Evolutionary conservation across 2,329 filamentous ascomycete species (phyloP).

Genomic region (Hypoxylon sp.): DNA sequence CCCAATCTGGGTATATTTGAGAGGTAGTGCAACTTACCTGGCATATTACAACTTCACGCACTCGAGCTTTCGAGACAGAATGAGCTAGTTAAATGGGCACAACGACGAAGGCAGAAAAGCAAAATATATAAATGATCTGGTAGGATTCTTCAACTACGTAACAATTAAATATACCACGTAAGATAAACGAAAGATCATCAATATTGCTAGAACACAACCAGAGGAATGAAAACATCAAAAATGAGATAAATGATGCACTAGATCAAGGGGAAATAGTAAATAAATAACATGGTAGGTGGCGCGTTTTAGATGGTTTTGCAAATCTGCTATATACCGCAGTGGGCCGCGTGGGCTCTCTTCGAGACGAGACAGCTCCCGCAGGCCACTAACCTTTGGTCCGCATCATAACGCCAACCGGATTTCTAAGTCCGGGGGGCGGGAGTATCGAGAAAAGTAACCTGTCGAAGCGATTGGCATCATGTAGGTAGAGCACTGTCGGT

Average conservation of each 20-base stretch:
- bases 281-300: constrained; percentile 26
- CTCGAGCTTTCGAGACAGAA: neutral
- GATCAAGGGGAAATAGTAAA: constrained; percentile 10
- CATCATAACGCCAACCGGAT: constrained; percentile 15
- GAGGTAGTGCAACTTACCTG: constrained; percentile 32
- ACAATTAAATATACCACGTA: constrained; percentile 1
- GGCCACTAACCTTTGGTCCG: constrained; percentile 23
- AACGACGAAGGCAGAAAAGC: constrained; percentile 3
- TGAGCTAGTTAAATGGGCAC: constrained; percentile 7
- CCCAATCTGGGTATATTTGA: neutral
- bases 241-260: neutral
- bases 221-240: neutral
- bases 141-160: neutral
- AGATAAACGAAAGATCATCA: neutral
- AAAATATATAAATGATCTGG: constrained; percentile 3
- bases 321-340: constrained; percentile 17
- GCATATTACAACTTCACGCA: constrained; percentile 22
- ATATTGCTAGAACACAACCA: neutral
- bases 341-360: constrained; percentile 33
- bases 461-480: constrained; percentile 14
- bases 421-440: neutral
- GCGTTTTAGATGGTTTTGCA: constrained; percentile 16
- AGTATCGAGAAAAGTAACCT: constrained; percentile 7
- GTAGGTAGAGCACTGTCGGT: constrained; percentile 5
- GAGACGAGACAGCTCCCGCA: constrained; percentile 26